Evolutionary conservation across 768 basidiomycete species (phyloP), one percentile per base, ranked within the genome.

Genomic region (Xerocomellus chrysenteron): DNA sequence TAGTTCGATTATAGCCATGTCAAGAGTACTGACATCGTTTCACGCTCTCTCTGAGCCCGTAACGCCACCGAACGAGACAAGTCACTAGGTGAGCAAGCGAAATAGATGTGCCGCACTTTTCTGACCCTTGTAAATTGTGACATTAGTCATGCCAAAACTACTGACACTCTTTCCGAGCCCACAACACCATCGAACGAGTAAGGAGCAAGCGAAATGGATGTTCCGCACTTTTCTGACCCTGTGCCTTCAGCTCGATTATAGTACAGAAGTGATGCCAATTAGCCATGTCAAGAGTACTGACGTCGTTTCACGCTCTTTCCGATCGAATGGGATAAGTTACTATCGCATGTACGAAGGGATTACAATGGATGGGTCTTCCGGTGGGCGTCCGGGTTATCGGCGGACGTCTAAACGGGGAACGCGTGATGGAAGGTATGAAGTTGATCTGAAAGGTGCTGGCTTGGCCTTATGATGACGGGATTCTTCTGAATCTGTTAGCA

Each of bases 221-320:
- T 6, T 28, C 10, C 19, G 9, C 26, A 5, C 16, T n/a, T 17
- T 26, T 47, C 32, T 59, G 36, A 54, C 26, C n/a, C 30, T 33
- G 4, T 10, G 42, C 39, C 16, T 9, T 9, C 35, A 78, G 76
- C 71, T 79, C 30, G 81, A 82, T 55, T 76, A 78, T 52, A 67
- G 72, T 11, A 76, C 77, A 1, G 76, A 77, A 11, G 75, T 76
- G 21, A 71, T 82, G 62, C 81, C 81, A 0, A 77, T 80, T 1
- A 73, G 71, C 16, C 68, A 60, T 36, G 79, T 80, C 47, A 66
- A 74, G 62, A 59, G 64, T 11, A 54, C 66, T 16, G 80, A 81
- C 52, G 55, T 60, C 2, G 63, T 74, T 33, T 63, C 51, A 1
- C 51, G 61, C 46, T 57, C 60, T 26, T 62, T 70, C 47, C 61